These are phyloP conservation scores for Artemisia tridentata DNA, from an alignment of 129 eudicot genomes.

Conservation along the genomic window DNA sequence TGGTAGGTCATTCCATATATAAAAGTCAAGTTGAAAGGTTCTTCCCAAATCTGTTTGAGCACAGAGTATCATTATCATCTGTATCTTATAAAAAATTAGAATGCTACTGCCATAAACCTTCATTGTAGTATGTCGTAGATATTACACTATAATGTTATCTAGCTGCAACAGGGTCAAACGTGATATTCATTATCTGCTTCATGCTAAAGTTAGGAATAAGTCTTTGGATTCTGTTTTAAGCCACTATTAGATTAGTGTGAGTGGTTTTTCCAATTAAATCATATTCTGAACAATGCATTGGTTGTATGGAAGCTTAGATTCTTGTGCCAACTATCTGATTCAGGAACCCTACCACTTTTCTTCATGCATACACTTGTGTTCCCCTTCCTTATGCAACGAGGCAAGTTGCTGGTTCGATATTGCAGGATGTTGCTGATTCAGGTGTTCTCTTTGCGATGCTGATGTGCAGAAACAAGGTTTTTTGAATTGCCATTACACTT, in stretches of 20 bases:
- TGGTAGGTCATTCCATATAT: no score
- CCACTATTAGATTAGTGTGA: no score
- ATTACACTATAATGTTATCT: no score
- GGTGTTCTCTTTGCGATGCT: conserved; percentile 92
- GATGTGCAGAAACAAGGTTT: conserved; percentile 94
- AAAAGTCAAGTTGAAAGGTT: no score
- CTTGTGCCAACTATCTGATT: conserved; percentile 15
- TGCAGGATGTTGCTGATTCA: conserved; percentile 93
- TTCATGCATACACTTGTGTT: conserved; percentile 95
- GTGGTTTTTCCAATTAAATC: background rate
- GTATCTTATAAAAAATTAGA: no score
- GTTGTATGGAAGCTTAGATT: background rate
- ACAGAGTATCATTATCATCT: no score
- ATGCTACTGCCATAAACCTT: no score
- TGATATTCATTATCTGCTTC: background rate
- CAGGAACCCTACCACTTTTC: conserved; percentile 98
- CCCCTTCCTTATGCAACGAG: conserved; percentile 87
- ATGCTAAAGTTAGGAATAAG: background rate
- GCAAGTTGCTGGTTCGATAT: conserved; percentile 90
- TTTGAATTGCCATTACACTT: background rate
- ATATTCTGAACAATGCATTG: background rate
- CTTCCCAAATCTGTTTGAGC: no score
- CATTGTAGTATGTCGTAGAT: no score
- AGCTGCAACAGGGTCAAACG: no score
- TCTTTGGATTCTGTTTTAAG: no score